A percentile compares a stretch with the other conserved stretches of the same genome.
Evolutionary conservation across 2,329 filamentous ascomycete genomes (phyloP).

Genomic region (Paraconiothyrium brasiliense): DNA sequence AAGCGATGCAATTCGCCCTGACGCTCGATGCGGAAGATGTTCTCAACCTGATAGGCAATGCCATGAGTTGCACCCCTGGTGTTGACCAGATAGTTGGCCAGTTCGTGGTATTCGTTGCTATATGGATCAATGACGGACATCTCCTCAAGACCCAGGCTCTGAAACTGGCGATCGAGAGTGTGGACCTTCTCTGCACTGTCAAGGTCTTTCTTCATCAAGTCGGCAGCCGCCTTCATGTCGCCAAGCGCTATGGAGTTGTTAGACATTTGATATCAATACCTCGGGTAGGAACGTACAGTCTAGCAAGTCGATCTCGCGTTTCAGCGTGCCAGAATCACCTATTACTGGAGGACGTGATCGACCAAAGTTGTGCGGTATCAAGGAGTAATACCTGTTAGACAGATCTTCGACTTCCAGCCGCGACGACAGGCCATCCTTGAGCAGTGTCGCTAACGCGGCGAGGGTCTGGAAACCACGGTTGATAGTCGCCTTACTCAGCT

Average conservation of each 20-base stretch:
- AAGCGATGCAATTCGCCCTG: constrained; percentile 77
- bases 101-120: constrained; percentile 70
- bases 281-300: constrained; percentile 61
- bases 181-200: constrained; percentile 64
- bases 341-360: constrained; percentile 78
- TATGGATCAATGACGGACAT: constrained; percentile 73
- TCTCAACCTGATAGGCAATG: constrained; percentile 67
- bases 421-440: constrained; percentile 64
- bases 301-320: constrained; percentile 80
- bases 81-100: constrained; percentile 72
- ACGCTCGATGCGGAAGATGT: constrained; percentile 86
- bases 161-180: constrained; percentile 76
- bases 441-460: constrained; percentile 75
- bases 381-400: constrained; percentile 81
- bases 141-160: constrained; percentile 75
- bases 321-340: constrained; percentile 64
- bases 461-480: constrained; percentile 77
- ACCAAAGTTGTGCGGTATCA: constrained; percentile 85
- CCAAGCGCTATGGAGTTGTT: constrained; percentile 58
- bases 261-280: too few species aligned
- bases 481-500: constrained; percentile 82
- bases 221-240: constrained; percentile 83
- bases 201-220: constrained; percentile 75
- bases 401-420: constrained; percentile 66
- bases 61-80: constrained; percentile 74